Base-by-base conservation (phyloP, 805 yeast genomes). In the Cyberlindnera euphorbiae region DNA sequence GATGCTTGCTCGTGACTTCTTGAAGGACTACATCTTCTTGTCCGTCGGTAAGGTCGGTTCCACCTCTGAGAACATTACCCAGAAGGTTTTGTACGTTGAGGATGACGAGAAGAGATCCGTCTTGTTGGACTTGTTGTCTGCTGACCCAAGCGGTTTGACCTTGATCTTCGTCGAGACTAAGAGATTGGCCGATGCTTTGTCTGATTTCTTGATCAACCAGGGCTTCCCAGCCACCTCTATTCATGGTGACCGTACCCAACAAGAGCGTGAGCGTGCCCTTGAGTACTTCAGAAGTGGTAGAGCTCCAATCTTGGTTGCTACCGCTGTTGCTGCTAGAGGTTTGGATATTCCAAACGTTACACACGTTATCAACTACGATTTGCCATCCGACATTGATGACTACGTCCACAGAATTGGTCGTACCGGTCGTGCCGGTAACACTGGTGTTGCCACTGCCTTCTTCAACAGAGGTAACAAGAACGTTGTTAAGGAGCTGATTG, bases 371-470 rank as follows among this genome's bases (percentile, higher is more conserved):
- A 93, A 93, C 77, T 93, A 83, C 64, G 98, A 93, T 63, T 74
- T 93, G 63, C 98, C 98, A 63, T 72, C 82, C 60, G 97, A 93
- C 65, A 84, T 93, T 58, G 98, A 93, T 66, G 98, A 93, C 67
- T 93, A 93, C 62, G 98, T 93, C 42, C 98, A 93, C 73, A 85
- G 98, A 73, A 93, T 93, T 62, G 98, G 98, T 78, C 90, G 98
- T 80, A 93, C 99, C 59, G 99, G 98, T 69, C 93, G 99, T 80
- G 99, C 99, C 57, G 98, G 98, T 77, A 93, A 93, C 72, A 80
- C 83, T 45, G 99, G 99, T 84, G 74, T 85, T 55, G 97, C 99
- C 49, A 89, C 97, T 50, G 95, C 99, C 34, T 93, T 93, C 73
- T 86, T 93, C 70, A 93, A 93, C 82, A 84, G 97, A 71, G 83